Conservation (phyloP, 176 grass and related monocot genomes). For the Dendrocalamus sinicus region DNA sequence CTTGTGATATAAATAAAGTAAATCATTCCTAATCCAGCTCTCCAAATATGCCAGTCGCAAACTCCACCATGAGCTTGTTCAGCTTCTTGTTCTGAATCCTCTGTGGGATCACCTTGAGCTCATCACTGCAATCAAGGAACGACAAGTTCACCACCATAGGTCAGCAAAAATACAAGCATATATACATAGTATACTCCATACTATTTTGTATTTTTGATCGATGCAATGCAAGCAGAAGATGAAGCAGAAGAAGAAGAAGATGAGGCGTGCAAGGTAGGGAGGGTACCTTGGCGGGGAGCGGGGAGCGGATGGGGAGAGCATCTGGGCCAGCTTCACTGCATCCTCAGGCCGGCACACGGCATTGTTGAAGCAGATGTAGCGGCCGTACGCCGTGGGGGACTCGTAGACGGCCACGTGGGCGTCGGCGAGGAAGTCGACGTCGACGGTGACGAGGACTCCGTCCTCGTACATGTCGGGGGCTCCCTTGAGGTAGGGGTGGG, state of each 20-base stretch:
- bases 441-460: constrained; percentile 89
- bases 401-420: constrained; percentile 83
- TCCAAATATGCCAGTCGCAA: constrained; percentile 56
- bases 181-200: background rate
- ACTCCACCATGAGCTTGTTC: constrained; percentile 84
- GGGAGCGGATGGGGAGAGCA: constrained; percentile 56
- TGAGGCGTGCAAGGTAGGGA: no score
- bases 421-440: constrained; percentile 71
- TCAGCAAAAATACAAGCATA: background rate
- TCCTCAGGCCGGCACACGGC: constrained; percentile 74
- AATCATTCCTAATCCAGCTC: constrained; percentile 55
- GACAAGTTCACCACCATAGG: background rate
- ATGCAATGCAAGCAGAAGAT: background rate
- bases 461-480: constrained; percentile 76
- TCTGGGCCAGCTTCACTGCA: constrained; percentile 62
- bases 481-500: constrained; percentile 75
- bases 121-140: constrained; percentile 52
- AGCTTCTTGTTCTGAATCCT: constrained; percentile 87
- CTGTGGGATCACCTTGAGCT: constrained; percentile 69
- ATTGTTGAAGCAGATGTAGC: constrained; percentile 87
- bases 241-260: background rate
- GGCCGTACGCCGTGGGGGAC: constrained; percentile 70
- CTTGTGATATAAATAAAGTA: background rate
- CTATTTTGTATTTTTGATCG: background rate
- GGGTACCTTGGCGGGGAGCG: constrained; percentile 48